phyloP scores from a whole-genome alignment of 805 yeast genomes.

The Candida pseudofarinosa region DNA sequence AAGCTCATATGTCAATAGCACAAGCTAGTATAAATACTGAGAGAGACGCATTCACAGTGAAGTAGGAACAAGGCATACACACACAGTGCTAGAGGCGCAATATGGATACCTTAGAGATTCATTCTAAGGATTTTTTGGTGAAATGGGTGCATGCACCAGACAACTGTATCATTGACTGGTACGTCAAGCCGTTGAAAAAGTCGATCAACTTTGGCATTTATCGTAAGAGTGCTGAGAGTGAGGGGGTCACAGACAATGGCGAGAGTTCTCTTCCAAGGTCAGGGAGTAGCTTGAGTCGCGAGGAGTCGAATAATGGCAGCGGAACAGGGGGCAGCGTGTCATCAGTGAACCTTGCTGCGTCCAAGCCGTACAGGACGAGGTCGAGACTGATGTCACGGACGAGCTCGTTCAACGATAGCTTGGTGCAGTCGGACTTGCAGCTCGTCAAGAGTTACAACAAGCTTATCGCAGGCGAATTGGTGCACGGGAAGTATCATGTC shows the following conservation, averaged over 20 bases:
- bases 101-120: slow-evolving; percentile 90
- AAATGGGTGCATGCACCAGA: slow-evolving; percentile 86
- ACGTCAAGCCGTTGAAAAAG: slow-evolving; percentile 64
- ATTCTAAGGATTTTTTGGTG: slow-evolving; percentile 81
- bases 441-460: slow-evolving; percentile 57
- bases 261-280: not conserved
- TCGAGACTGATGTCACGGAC: slow-evolving; percentile 24
- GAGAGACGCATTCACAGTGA: not conserved
- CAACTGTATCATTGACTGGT: slow-evolving; percentile 67
- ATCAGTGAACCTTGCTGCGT: slow-evolving; percentile 34
- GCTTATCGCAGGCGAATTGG: slow-evolving; percentile 51
- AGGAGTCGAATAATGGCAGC: slow-evolving; percentile 30
- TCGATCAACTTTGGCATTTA: slow-evolving; percentile 41
- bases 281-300: slow-evolving; percentile 1
- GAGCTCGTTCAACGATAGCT: slow-evolving; percentile 34
- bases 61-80: not conserved
- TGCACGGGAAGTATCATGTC: slow-evolving; percentile 60
- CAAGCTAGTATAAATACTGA: too few relatives aligned
- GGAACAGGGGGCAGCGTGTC: slow-evolving; percentile 40
- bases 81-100: not conserved
- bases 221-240: slow-evolving; percentile 23
- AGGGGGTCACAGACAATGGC: not conserved
- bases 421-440: slow-evolving; percentile 39
- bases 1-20: not conserved
- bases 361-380: slow-evolving; percentile 23